Conservation (phyloP, 257 asterid species). For the Capsicum rhomboideum region DNA sequence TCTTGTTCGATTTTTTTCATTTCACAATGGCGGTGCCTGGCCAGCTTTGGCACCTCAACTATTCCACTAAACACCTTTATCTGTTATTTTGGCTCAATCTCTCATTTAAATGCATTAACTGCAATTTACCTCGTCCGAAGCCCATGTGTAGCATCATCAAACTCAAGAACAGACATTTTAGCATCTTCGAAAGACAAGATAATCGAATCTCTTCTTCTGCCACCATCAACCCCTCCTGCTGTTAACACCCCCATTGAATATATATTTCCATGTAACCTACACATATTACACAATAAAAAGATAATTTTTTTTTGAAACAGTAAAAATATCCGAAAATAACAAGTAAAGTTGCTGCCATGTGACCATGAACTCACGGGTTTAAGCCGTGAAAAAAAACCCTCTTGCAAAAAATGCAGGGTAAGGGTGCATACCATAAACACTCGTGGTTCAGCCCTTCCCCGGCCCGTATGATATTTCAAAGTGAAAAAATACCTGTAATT, state of each 20-base stretch:
- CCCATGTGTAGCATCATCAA: constrained; percentile 82
- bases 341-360: no score
- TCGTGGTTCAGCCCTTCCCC: no score
- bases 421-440: no score
- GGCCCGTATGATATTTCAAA: not conserved
- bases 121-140: constrained; percentile 69
- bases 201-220: constrained; percentile 79
- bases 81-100: not conserved
- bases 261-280: constrained; percentile 94
- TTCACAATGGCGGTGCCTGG: not conserved
- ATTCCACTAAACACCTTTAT: not conserved
- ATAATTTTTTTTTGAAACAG: not conserved
- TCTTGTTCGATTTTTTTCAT: not conserved
- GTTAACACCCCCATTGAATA: constrained; percentile 75
- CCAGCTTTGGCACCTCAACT: not conserved
- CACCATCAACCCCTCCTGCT: constrained; percentile 63
- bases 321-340: not conserved
- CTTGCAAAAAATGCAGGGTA: no score
- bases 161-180: constrained; percentile 79
- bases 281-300: constrained; percentile 3
- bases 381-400: no score
- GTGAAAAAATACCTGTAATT: constrained; percentile 50
- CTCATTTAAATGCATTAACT: not conserved
- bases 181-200: constrained; percentile 84
- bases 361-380: no score